Conservation (phyloP, 2,329 filamentous ascomycete genomes). For the Lizonia empirigonia region DNA sequence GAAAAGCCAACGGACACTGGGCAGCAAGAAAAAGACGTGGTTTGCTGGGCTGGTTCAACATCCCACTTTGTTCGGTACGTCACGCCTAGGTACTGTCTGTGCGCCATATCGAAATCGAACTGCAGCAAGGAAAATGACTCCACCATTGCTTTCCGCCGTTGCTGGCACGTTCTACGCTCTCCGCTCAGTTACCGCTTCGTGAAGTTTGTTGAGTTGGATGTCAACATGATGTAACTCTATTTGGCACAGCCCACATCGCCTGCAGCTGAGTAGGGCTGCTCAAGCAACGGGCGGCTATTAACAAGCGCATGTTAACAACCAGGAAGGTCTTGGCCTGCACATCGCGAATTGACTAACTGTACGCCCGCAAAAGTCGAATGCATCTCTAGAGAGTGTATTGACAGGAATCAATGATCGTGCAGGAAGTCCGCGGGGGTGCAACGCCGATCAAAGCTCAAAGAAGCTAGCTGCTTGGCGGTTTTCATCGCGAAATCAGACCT, state of each 20-base stretch:
- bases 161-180: slow-evolving; percentile 24
- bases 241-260: slow-evolving; percentile 13
- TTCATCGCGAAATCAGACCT: slow-evolving; percentile 8
- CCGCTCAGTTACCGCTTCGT: slow-evolving; percentile 15
- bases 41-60: slow-evolving; percentile 24
- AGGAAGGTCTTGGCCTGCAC: background rate
- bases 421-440: slow-evolving; percentile 19
- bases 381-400: background rate
- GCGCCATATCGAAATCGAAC: slow-evolving; percentile 13
- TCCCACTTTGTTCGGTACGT: slow-evolving; percentile 22
- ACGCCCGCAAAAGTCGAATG: background rate
- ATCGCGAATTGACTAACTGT: background rate
- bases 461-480: slow-evolving; percentile 27
- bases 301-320: background rate
- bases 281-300: slow-evolving; percentile 1
- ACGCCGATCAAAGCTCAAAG: slow-evolving; percentile 9
- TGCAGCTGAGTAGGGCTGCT: slow-evolving; percentile 4
- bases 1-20: slow-evolving; percentile 7
- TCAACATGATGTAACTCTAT: slow-evolving; percentile 30
- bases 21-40: slow-evolving; percentile 13
- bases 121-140: slow-evolving; percentile 17
- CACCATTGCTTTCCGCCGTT: slow-evolving; percentile 21
- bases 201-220: slow-evolving; percentile 16
- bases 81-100: slow-evolving; percentile 12
- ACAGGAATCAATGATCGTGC: slow-evolving; percentile 11